Conservation (phyloP, 495 filamentous ascomycete species). For the Penicillium bialowiezense region DNA sequence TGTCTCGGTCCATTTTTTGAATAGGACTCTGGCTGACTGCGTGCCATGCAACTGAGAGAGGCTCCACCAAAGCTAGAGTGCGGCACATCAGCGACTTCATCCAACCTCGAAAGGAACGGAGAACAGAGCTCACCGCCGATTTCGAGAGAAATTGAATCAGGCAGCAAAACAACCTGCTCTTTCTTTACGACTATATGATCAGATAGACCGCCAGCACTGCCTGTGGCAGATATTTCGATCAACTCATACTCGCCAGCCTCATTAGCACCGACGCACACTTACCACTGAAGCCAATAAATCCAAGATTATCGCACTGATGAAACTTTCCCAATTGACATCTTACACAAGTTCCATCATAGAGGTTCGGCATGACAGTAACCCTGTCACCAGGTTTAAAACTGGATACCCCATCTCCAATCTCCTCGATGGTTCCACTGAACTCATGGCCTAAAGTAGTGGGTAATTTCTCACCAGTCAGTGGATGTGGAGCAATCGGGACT, state of each 20-base stretch:
- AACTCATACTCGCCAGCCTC: too few relatives aligned
- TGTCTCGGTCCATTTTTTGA: background rate
- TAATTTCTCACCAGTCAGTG: constrained; percentile 50
- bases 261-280: background rate
- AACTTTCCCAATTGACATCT: constrained; percentile 50
- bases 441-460: constrained; percentile 61
- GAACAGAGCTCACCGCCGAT: constrained; percentile 24
- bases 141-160: constrained; percentile 16
- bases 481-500: constrained; percentile 50
- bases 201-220: constrained; percentile 28
- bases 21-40: constrained; percentile 44
- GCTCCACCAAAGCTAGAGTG: constrained; percentile 48
- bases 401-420: constrained; percentile 52
- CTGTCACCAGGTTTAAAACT: constrained; percentile 50
- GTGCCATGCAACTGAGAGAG: constrained; percentile 62
- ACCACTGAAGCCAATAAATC: constrained; percentile 59
- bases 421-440: constrained; percentile 56
- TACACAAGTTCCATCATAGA: constrained; percentile 55
- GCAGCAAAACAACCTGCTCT: constrained; percentile 27
- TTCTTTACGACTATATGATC: constrained; percentile 25
- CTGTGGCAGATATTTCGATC: constrained; percentile 7
- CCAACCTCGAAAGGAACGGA: too few relatives aligned
- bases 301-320: constrained; percentile 59
- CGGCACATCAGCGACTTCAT: too few relatives aligned
- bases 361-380: constrained; percentile 57